Conservation (phyloP, 78 protist genomes). For the Cavenderia fasciculata region DNA sequence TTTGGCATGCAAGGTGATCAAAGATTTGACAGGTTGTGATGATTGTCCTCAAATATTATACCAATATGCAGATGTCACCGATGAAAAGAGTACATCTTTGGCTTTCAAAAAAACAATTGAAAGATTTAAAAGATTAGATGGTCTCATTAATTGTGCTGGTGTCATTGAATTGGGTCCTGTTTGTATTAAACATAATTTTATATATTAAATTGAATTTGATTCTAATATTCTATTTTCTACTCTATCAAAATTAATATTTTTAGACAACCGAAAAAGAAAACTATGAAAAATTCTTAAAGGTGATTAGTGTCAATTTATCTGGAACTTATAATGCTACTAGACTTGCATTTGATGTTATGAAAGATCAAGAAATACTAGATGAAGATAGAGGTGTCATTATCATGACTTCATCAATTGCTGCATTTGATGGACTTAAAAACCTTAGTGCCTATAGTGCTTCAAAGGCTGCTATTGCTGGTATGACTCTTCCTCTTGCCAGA, state of each 20-base stretch:
- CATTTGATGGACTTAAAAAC: conserved; percentile 88
- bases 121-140: conserved; percentile 76
- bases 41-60: no score
- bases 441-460: conserved; percentile 91
- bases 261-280: no score
- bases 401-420: conserved; percentile 88
- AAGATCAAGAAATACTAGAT: conserved; percentile 13
- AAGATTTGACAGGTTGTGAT: no score
- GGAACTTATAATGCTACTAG: conserved; percentile 88
- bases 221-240: no score
- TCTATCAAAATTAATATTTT: no score
- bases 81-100: conserved; percentile 5
- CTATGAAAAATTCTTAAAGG: conserved; percentile 12
- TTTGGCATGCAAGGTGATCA: conserved; percentile 17
- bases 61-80: conserved; percentile 53
- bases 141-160: conserved; percentile 90
- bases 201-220: no score
- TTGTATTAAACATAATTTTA: no score
- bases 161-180: no score
- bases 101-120: conserved; percentile 45
- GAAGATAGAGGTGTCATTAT: conserved; percentile 86
- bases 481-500: conserved; percentile 87
- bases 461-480: conserved; percentile 72
- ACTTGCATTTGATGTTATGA: conserved; percentile 76
- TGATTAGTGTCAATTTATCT: conserved; percentile 67